Conservation (phyloP, 768 basidiomycete genomes). For the Naganishia onofrii region DNA sequence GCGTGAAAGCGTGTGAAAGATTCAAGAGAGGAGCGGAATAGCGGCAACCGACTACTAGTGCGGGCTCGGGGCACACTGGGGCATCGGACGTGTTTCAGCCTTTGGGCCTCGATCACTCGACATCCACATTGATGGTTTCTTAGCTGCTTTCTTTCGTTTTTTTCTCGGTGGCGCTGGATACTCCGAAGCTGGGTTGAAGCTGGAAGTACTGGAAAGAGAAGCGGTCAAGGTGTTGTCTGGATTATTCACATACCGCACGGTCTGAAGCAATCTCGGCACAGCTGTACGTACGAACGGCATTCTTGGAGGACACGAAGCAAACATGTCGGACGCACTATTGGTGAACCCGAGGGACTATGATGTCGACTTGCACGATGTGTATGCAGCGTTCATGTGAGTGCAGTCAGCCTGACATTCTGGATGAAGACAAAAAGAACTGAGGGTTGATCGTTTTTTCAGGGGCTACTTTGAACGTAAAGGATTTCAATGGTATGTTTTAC, state of each 20-base stretch:
- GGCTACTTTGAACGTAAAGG: conserved; percentile 35
- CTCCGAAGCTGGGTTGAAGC: too few species aligned
- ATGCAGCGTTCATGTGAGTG: conserved; percentile 46
- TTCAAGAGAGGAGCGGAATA: too few species aligned
- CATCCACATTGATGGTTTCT: not conserved
- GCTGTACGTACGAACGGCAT: not conserved
- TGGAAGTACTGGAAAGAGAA: too few species aligned
- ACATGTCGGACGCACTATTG: conserved; percentile 31
- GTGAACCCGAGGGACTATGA: conserved; percentile 47
- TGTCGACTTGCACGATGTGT: conserved; percentile 49
- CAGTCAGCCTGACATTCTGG: not conserved
- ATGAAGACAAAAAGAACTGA: not conserved
- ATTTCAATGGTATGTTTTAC: conserved; percentile 29
- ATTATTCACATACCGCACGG: not conserved
- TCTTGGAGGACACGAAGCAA: not conserved
- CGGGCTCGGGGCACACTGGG: too few species aligned
- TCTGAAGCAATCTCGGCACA: not conserved
- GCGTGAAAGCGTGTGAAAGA: too few species aligned
- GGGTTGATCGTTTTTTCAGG: not conserved
- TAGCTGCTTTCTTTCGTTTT: not conserved
- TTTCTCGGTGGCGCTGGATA: too few species aligned
- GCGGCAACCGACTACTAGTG: too few species aligned
- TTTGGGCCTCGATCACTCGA: not conserved
- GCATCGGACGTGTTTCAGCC: too few species aligned
- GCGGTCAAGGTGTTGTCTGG: too few species aligned